Percentiles rank a stretch among this genome's conserved stretches.
These are phyloP conservation scores for Grammothele lineata DNA, from an alignment of 768 basidiomycete species.

Conservation along the genomic window DNA sequence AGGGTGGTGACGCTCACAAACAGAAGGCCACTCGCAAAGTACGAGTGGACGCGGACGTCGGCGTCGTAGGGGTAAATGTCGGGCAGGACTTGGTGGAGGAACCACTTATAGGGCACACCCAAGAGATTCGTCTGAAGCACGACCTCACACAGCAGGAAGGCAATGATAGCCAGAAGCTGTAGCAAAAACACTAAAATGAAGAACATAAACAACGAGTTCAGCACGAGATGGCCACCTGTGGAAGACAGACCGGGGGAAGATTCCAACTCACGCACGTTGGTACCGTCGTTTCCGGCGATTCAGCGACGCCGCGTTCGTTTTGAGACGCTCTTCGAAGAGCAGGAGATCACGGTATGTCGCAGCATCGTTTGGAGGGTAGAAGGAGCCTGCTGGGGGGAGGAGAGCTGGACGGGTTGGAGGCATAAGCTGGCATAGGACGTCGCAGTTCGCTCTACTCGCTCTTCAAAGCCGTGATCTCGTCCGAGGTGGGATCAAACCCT, in stretches of 20 bases:
- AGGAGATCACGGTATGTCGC: constrained; percentile 85
- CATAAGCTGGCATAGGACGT: constrained; percentile 7
- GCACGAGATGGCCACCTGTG: not conserved
- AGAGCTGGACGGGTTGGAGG: constrained; percentile 9
- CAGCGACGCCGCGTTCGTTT: constrained; percentile 82
- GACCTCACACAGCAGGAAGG: constrained; percentile 72
- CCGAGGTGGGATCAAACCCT: too few species aligned
- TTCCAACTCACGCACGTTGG: constrained; percentile 52
- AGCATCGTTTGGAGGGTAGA: constrained; percentile 65
- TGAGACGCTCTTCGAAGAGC: constrained; percentile 94
- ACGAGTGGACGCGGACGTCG: constrained; percentile 57
- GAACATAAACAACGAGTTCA: not conserved
- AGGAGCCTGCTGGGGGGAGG: constrained; percentile 27
- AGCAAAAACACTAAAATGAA: constrained; percentile 65
- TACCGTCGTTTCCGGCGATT: constrained; percentile 79
- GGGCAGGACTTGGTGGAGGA: constrained; percentile 49
- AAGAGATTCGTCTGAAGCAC: constrained; percentile 67
- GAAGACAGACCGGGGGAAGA: not conserved
- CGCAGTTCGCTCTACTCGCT: too few species aligned
- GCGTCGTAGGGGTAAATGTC: constrained; percentile 40
- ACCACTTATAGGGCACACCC: constrained; percentile 53
- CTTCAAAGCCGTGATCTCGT: too few species aligned
- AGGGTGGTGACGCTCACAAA: constrained; percentile 90
- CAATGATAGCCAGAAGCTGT: constrained; percentile 62
- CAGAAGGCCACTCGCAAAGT: constrained; percentile 72